A percentile compares a stretch with the other conserved stretches of the same genome.
These are phyloP conservation scores for Hypoxylon sp. DNA, from an alignment of 2,329 filamentous ascomycete species.

Conservation along the genomic window DNA sequence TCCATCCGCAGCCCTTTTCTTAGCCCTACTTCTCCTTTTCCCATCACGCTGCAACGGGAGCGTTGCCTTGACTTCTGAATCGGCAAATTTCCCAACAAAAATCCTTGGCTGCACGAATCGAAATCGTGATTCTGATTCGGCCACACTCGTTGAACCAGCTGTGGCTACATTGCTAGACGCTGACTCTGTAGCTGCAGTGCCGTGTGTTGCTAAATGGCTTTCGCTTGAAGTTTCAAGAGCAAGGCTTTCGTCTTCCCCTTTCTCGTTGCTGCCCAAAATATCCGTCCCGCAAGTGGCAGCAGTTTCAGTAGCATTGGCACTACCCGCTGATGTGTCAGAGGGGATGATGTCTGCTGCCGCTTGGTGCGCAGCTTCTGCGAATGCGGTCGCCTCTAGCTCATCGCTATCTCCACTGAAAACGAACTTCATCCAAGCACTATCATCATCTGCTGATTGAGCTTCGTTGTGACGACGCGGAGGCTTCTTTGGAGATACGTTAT, in stretches of 20 bases:
- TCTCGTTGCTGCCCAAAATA: background rate
- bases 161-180: conserved; percentile 42
- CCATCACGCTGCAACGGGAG: conserved; percentile 5
- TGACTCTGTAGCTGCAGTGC: conserved; percentile 38
- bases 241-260: conserved; percentile 5
- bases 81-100: conserved; percentile 50
- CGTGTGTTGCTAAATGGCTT: conserved; percentile 45
- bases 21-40: conserved; percentile 40
- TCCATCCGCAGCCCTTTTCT: conserved; percentile 45
- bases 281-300: conserved; percentile 34
- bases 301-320: conserved; percentile 26
- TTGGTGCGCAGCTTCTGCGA: conserved; percentile 49
- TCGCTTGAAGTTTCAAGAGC: conserved; percentile 24
- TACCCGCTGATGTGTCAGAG: conserved; percentile 41
- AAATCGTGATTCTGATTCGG: conserved; percentile 21
- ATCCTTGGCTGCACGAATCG: conserved; percentile 48
- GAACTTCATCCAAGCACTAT: conserved; percentile 53
- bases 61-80: background rate
- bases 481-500: background rate
- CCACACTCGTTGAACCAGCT: conserved; percentile 36
- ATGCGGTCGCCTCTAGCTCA: conserved; percentile 43
- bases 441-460: conserved; percentile 35
- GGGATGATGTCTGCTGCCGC: conserved; percentile 49
- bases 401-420: conserved; percentile 48
- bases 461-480: background rate